phyloP scores from a whole-genome alignment of 2,329 filamentous ascomycete species.

The Amesomyces nigricolor region DNA sequence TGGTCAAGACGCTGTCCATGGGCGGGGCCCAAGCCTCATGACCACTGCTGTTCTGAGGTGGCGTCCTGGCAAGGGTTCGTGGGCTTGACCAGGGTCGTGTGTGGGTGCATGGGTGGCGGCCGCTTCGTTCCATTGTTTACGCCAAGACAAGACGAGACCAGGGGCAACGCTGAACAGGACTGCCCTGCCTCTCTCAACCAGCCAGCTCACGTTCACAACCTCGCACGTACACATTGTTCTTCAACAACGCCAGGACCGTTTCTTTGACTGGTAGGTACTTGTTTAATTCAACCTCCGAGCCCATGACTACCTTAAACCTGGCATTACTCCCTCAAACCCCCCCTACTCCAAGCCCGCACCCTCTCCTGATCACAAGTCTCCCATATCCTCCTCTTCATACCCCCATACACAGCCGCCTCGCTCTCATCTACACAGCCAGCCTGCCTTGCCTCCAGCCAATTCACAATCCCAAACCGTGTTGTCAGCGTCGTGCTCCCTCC shows the following conservation, averaged over 20 bases:
- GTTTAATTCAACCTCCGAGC: no score
- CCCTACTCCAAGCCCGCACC: slow-evolving; percentile 60
- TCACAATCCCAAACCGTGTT: slow-evolving; percentile 67
- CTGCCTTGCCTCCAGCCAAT: slow-evolving; percentile 64
- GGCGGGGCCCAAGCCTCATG: slow-evolving; percentile 8
- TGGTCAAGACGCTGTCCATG: background rate
- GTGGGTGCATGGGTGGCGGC: background rate
- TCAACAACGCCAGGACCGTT: no score
- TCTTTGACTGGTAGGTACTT: no score
- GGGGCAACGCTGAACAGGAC: background rate
- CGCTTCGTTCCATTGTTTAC: no score
- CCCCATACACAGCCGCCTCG: slow-evolving; percentile 46
- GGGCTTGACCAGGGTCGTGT: no score
- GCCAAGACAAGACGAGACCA: background rate
- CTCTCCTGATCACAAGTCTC: slow-evolving; percentile 62
- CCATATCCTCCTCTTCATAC: slow-evolving; percentile 53
- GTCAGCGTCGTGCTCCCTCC: slow-evolving; percentile 74
- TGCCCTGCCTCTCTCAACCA: no score
- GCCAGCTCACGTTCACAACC: no score
- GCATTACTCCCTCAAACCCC: slow-evolving; percentile 31
- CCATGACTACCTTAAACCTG: no score
- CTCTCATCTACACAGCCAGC: slow-evolving; percentile 27
- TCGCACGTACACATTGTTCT: no score
- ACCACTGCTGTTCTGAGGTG: background rate
- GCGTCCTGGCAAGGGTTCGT: background rate